Conservation (phyloP, 1,284 basidiomycete genomes). For the Kwoniella shivajii region DNA sequence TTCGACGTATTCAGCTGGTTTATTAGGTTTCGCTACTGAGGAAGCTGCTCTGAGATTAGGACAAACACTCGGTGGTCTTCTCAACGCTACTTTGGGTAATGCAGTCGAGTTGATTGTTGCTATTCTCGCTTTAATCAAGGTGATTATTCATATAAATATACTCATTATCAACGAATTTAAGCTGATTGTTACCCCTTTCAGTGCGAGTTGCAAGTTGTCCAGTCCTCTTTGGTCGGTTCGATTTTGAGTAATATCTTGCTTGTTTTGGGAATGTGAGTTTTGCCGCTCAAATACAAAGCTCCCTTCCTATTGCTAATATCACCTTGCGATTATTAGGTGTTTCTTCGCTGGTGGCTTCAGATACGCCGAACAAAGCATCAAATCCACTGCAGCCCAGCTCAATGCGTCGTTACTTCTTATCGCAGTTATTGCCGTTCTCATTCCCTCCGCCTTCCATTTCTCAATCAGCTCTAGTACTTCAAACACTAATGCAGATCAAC, state of each 20-base stretch:
- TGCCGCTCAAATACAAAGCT: no score
- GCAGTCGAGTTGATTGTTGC: constrained; percentile 54
- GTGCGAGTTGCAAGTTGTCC: constrained; percentile 59
- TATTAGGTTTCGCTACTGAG: constrained; percentile 85
- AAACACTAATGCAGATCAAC: constrained; percentile 24
- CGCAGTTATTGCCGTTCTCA: constrained; percentile 57
- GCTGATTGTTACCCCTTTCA: constrained; percentile 2
- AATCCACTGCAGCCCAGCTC: constrained; percentile 52
- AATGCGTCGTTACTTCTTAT: constrained; percentile 59
- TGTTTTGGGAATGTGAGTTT: constrained; percentile 74
- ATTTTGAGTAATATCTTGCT: constrained; percentile 69
- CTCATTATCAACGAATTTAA: background rate
- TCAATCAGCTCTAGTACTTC: constrained; percentile 43
- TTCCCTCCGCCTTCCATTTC: constrained; percentile 58
- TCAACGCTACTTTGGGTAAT: constrained; percentile 80
- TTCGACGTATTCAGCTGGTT: constrained; percentile 61
- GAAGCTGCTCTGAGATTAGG: constrained; percentile 72
- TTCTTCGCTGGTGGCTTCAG: constrained; percentile 54
- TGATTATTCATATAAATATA: constrained; percentile 5
- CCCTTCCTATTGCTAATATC: no score
- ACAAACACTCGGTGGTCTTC: constrained; percentile 79
- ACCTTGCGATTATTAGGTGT: constrained; percentile 30
- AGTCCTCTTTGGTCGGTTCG: constrained; percentile 59
- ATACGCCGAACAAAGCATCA: constrained; percentile 53
- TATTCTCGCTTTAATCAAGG: constrained; percentile 51